Evolutionary conservation across 2,329 filamentous ascomycete species (phyloP), one percentile per base, ranked within the genome.

Genomic region (Cladorrhinum sp.): DNA sequence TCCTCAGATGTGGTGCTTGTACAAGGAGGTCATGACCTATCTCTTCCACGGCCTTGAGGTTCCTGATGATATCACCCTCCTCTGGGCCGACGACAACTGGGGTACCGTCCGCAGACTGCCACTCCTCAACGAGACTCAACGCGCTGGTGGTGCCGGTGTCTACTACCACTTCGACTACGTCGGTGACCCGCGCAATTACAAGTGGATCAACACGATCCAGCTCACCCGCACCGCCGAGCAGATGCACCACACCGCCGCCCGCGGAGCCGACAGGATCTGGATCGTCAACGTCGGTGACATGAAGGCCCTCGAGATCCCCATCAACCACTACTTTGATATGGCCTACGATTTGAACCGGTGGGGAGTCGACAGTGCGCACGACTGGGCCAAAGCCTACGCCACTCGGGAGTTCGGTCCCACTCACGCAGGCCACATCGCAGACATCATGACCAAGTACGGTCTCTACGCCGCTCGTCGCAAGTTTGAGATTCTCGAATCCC

Each of bases 11-110:
- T 90, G 88, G 87, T 89, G 86, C 66, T 74, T 91, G 62, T 91
- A 91, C 74, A 90, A 90, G 69, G 88, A 91, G 70, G 87, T 91
- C 1, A 86, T 88, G 73, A 82, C 83, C 6, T 90, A 91, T 70
- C 84, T 87, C 60, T 83, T 87, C 60, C 78, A 82, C 16, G 87
- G 87, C 1, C 79, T 90, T 69, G 76, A 84, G 57, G 76, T 79
- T 1, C 85, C 87, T 0, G 86, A 90, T 38, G 82, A 88, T 67
- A 82, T 90, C 25, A 90, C 85, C 1, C 76, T 90, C 23, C 77
- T 90, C 3, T 90, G 86, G 82, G 80, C 85, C 0, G 87, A 90
- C 69, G 87, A 90, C 73, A 90, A 89, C 73, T 88, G 79, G 78
- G 86, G 86, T 10, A 86, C 88, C 70, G 79, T 87, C 24, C 79